phyloP scores from a whole-genome alignment of 805 yeast species.

The Saccharomycopsis babjevae region DNA sequence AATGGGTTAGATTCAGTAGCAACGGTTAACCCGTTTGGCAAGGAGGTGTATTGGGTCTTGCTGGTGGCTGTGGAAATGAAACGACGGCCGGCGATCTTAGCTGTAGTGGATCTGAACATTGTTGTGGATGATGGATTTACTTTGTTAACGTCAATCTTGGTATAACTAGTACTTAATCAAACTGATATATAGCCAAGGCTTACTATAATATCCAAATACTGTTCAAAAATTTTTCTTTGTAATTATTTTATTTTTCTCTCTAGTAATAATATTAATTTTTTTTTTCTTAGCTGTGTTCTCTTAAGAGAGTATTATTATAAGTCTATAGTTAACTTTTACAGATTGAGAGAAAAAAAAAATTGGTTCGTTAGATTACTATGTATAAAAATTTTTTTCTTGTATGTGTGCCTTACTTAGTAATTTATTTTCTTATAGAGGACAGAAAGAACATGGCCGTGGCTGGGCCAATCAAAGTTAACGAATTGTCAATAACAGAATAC shows the following conservation, averaged over 20 bases:
- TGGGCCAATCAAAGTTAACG: neutral
- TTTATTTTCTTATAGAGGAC: neutral
- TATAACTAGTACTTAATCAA: neutral
- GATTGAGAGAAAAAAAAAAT: neutral
- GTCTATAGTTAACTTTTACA: too few species aligned
- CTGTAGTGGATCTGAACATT: slow-evolving; percentile 11
- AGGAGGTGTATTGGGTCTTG: slow-evolving; percentile 59
- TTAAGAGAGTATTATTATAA: too few species aligned
- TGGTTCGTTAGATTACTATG: neutral
- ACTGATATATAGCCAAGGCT: neutral
- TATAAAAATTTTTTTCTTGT: neutral
- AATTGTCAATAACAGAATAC: neutral
- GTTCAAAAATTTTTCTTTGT: neutral
- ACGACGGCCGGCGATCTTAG: slow-evolving; percentile 33
- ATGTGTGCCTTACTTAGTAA: neutral
- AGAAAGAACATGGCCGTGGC: too few species aligned
- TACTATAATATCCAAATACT: neutral
- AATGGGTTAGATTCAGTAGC: slow-evolving; percentile 56
- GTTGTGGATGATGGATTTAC: neutral
- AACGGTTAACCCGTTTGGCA: slow-evolving; percentile 64
- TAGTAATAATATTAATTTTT: too few species aligned
- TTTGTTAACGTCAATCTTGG: neutral
- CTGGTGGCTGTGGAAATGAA: slow-evolving; percentile 47
- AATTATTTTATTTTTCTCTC: too few species aligned
- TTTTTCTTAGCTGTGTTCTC: too few species aligned